Evolutionary conservation across 2,329 filamentous ascomycete species (phyloP).

Genomic region (Kalmusia sp.): DNA sequence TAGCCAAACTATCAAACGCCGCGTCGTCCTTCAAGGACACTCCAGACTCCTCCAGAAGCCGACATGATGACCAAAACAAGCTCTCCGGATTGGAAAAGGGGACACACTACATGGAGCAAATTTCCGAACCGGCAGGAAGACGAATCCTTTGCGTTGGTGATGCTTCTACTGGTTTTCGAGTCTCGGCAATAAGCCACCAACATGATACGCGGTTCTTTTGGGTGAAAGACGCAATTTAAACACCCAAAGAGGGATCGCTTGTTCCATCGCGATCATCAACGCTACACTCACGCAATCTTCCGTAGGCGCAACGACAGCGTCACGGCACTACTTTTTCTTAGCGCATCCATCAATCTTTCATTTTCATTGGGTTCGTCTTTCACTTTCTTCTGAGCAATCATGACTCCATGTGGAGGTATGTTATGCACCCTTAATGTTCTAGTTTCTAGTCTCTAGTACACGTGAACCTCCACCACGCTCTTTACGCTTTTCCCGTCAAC

Average conservation of each 20-base stretch:
- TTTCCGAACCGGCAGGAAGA: slow-evolving; percentile 14
- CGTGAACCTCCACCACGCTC: slow-evolving; percentile 29
- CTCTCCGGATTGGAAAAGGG: neutral
- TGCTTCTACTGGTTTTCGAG: neutral
- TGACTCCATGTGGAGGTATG: slow-evolving; percentile 21
- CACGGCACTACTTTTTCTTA: neutral
- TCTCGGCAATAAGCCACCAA: slow-evolving; percentile 9
- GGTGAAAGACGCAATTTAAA: neutral
- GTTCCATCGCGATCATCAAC: neutral
- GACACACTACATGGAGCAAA: neutral
- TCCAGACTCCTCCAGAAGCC: no score
- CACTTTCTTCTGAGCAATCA: slow-evolving; percentile 5
- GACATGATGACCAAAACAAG: neutral
- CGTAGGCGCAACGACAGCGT: neutral
- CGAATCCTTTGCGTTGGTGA: slow-evolving; percentile 6
- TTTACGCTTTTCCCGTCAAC: slow-evolving; percentile 9
- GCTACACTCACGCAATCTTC: neutral
- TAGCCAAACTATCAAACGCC: no score
- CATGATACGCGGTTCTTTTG: neutral
- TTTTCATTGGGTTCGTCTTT: neutral
- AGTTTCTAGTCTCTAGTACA: slow-evolving; percentile 38
- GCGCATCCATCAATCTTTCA: neutral
- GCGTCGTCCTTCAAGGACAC: no score
- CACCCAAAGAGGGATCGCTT: neutral
- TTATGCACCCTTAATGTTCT: slow-evolving; percentile 40